Base-by-base conservation (phyloP, 345 rosid genomes). In the Ceriops zippeliana region DNA sequence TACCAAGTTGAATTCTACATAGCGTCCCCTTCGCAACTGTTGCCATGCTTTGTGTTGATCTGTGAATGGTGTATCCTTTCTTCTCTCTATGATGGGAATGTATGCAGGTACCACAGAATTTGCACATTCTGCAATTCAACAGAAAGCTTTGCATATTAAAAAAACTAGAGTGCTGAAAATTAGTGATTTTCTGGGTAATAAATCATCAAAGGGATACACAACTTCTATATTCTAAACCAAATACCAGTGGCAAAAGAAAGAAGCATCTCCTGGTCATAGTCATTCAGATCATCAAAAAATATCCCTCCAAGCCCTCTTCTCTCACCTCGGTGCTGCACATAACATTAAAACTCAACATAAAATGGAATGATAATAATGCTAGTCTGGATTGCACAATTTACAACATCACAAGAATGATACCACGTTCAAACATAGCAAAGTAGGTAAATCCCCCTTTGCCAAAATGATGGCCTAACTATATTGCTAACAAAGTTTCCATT, bases 291-390 rank as follows among this genome's bases (percentile, higher is more conserved):
- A 80, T 95, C 99, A 75, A 95, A 95, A 82, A 95, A 95, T 63
- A 95, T 86, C 58, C 99, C 99, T 61, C 99, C 99, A 73, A 95
- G 96, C 69, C 99, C 97, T 80, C 97, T 83, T 67, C 99, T 85
- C 85, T 95, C 99, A 65, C 66, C 86, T 63, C 96, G 90, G 68
- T 95, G 99, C 99, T 95, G 84, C 77, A 90, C 24, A 74, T 5
- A 67, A 26, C 65, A 47, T 72, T 49, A 56, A 56, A 6, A 66
- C 46, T 32, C 58, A 65, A 74, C 28, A 68, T 38, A 28, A 57
- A 54, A 24, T 34, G 17, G 16, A 51, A 2, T 30, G n/a, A 22
- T 21, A 70, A 56, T 56, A 56, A 16, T 42, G 49, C 49, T 42
- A 42, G 31, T 10, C 6, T 15, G 28, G 59, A 24, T 56, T 11